Evolutionary conservation across 2,329 filamentous ascomycete genomes (phyloP), one percentile per base, ranked within the genome.

Genomic region (Colletotrichum sojae): DNA sequence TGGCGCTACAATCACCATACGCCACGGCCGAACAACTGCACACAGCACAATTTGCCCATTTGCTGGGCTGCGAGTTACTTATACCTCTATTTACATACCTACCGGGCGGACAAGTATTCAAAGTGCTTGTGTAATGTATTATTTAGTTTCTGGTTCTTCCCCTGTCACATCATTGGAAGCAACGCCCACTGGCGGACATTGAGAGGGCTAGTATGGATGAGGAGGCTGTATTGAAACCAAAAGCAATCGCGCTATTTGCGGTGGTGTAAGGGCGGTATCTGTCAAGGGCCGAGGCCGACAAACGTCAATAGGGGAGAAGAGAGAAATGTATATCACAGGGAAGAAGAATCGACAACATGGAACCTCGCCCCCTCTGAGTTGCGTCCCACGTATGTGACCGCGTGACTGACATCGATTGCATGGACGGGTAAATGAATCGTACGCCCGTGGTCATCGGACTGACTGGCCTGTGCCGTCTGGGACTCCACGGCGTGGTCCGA

Each of bases 61-160:
- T 63, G 66, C 66, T 31, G 48, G 61, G 25, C 31, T 45, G 61
- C 61, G 65, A 54, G 54, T 36, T 36, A 8, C 31, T n/a, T 59
- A 69, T 65, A 69, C 54, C 61, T 59, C 46, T 39, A 51, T 25
- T 45, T 48, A 67, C 45, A 68, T 65, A 59, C 22, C 55, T 55
- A 59, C 31, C 49, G 27, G 46, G 39, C 31, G 54, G 54, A 39
- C 54, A 65, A 69, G 61, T 48, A 65, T 40, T 25, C 22, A 65
- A 65, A 5, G 49, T 59, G 40, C 36, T 59, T 65, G 54, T 27
- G 20, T 69, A 69, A 65, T 69, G 66, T 69, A 56, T 68, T 59
- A 69, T 59, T 22, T 65, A 59, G 61, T 65, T 54, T 54, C 13
- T 46, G 20, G 58, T 51, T 40, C 15, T 51, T 52, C 8, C 49